A percentile compares a stretch with the other conserved stretches of the same genome.
phyloP scores from a whole-genome alignment of 768 basidiomycete genomes.

The Pilatotrama ljubarskyi region DNA sequence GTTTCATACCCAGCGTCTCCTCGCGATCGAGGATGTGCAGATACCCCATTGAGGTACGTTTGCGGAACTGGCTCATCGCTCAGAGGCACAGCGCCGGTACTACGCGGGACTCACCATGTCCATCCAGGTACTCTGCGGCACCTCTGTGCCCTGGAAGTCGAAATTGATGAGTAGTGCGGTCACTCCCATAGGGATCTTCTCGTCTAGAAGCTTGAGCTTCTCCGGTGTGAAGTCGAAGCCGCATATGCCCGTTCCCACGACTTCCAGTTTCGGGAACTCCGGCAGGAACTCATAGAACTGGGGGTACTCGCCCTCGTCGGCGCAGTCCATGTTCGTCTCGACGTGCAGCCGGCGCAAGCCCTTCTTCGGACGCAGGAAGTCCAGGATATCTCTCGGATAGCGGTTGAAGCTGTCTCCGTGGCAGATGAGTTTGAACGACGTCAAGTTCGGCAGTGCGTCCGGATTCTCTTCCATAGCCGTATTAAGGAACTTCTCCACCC shows the following conservation, averaged over 20 bases:
- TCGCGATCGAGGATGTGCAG: constrained; percentile 1
- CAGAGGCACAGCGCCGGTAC: not conserved
- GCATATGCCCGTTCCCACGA: constrained; percentile 6
- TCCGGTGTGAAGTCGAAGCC: not conserved
- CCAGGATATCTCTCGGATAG: not conserved
- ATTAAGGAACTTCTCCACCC: not conserved
- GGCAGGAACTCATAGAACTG: not conserved
- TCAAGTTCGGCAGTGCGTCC: not conserved
- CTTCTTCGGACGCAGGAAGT: constrained; percentile 10
- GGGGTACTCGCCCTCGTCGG: not conserved
- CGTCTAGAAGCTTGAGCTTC: not conserved
- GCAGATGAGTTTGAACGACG: constrained; percentile 11
- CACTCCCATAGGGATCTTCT: not conserved
- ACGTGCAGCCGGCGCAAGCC: constrained; percentile 9
- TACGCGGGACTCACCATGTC: not conserved
- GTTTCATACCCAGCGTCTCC: not conserved
- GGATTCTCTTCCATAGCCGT: not conserved
- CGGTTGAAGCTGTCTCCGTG: not conserved
- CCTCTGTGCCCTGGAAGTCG: not conserved
- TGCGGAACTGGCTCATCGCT: not conserved
- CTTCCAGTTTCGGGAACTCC: constrained; percentile 1
- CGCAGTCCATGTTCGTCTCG: not conserved
- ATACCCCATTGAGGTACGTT: not conserved
- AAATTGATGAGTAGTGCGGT: not conserved
- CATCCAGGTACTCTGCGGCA: not conserved